These are phyloP conservation scores for Russula abietina DNA, from an alignment of 768 basidiomycete genomes.

Conservation along the genomic window DNA sequence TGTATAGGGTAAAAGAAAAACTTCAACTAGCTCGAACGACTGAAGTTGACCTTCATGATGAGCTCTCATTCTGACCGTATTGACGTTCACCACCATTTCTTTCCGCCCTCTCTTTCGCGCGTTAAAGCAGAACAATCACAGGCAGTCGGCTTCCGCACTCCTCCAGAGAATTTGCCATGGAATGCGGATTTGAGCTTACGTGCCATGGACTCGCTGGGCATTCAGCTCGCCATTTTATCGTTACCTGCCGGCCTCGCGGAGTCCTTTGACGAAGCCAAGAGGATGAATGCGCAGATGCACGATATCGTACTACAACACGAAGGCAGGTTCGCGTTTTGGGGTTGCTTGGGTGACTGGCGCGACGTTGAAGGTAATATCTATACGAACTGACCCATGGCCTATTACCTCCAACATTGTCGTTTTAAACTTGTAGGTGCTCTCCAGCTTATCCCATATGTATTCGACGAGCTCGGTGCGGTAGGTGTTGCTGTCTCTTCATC, in stretches of 20 bases:
- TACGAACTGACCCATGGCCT: not conserved
- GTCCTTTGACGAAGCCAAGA: slow-evolving; percentile 37
- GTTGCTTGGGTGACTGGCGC: slow-evolving; percentile 53
- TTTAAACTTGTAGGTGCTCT: slow-evolving; percentile 50
- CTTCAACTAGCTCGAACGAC: no score
- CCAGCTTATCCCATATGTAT: slow-evolving; percentile 51
- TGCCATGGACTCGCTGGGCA: slow-evolving; percentile 54
- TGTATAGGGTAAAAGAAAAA: slow-evolving; percentile 1
- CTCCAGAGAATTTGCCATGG: slow-evolving; percentile 63
- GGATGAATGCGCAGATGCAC: slow-evolving; percentile 44
- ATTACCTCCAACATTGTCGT: not conserved
- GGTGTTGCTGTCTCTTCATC: slow-evolving; percentile 64
- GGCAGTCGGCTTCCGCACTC: slow-evolving; percentile 55
- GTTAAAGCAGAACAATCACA: slow-evolving; percentile 42
- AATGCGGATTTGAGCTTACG: slow-evolving; percentile 48
- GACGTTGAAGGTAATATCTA: slow-evolving; percentile 49
- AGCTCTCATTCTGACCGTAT: slow-evolving; percentile 29
- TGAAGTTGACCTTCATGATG: not conserved
- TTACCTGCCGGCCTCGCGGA: slow-evolving; percentile 48
- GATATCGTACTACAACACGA: slow-evolving; percentile 46
- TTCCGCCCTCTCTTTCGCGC: slow-evolving; percentile 41
- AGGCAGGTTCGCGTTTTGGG: slow-evolving; percentile 63
- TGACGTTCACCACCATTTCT: slow-evolving; percentile 77
- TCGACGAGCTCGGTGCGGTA: slow-evolving; percentile 56
- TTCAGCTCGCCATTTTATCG: slow-evolving; percentile 60